phyloP scores from a whole-genome alignment of 306 rosid genomes.

The Gastrolobium villosum region DNA sequence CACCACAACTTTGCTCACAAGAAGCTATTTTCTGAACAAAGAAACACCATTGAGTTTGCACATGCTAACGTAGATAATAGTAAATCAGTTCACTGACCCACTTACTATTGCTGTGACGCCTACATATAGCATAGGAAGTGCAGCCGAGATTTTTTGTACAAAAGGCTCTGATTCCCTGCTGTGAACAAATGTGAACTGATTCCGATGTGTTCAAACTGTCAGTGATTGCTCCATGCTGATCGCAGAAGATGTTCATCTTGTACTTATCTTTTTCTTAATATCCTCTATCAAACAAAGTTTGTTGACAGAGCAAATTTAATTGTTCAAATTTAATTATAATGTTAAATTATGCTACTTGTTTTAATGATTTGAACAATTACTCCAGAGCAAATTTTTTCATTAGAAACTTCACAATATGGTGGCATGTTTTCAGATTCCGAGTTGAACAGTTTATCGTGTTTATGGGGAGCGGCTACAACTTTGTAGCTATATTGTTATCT shows the following conservation, averaged over 20 bases:
- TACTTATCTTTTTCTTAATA: conserved; percentile 52
- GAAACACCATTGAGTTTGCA: neutral
- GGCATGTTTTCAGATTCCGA: no score
- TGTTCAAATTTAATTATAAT: no score
- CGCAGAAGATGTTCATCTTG: conserved; percentile 41
- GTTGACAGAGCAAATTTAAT: no score
- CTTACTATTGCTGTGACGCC: conserved; percentile 32
- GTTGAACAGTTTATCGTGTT: no score
- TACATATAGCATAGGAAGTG: neutral
- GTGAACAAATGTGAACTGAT: conserved; percentile 24
- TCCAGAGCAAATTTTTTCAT: no score
- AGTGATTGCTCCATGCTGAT: conserved; percentile 32
- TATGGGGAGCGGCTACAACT: no score
- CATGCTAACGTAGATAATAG: conserved; percentile 19
- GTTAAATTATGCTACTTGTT: no score
- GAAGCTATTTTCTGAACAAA: conserved; percentile 15
- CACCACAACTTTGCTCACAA: no score
- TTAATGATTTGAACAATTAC: no score
- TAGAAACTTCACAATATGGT: no score
- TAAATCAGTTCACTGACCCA: conserved; percentile 21
- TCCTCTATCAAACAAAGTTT: conserved; percentile 63
- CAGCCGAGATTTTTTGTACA: neutral
- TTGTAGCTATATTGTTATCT: no score
- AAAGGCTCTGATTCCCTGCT: conserved; percentile 36
- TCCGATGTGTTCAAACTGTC: conserved; percentile 36